Base-by-base conservation (phyloP, 176 grass and related monocot species). In the bread wheat (Triticum aestivum) region DNA sequence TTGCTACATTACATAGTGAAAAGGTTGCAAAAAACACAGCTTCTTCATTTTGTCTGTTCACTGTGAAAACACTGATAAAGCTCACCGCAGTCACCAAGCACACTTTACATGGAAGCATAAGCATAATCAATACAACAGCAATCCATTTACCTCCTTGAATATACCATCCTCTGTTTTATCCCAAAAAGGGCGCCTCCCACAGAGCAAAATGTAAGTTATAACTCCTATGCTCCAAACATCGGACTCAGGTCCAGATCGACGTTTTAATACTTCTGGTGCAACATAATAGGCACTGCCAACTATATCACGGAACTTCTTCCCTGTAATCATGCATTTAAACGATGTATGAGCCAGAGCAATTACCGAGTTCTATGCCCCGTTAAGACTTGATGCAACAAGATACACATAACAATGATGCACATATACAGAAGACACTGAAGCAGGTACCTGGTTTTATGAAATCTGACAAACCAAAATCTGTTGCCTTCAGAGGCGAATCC, bases 171-270 rank as follows among this genome's bases (percentile, higher is more conserved):
- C 97, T 37, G 97, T 99, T 63, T 93, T 93, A 84, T 99, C 94
- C 97, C 97, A 99, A 94, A 99, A 99, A 20, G 97, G 97, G 3
- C 92, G 97, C 82, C 89, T 94, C 65, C 97, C 97, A 92, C 97
- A 99, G 27, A 99, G 94, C 84, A 99, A 88, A 90, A 99, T 99
- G 72, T 99, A 99, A 49, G 97, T 96, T 87, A 99, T 99, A 26
- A 99, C 97, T 66, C 97, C 97, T 93, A 99, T 99, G 83, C 97
- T 99, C 97, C 97, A 99, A 82, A 99, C 97, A 79, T 99, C 97
- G 17, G 97, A 99, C 72, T 96, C 94, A 52, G 97, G 97, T 13
- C 97, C 97, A 30, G 97, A 99, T 23, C 88, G 80, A 0, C 97
- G 89, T 82, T 96, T 99, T 82, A 99, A 76, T 56, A 99, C 97